Evolutionary conservation across 2,329 filamentous ascomycete species (phyloP).

Genomic region (Trichoderma endophyticum): DNA sequence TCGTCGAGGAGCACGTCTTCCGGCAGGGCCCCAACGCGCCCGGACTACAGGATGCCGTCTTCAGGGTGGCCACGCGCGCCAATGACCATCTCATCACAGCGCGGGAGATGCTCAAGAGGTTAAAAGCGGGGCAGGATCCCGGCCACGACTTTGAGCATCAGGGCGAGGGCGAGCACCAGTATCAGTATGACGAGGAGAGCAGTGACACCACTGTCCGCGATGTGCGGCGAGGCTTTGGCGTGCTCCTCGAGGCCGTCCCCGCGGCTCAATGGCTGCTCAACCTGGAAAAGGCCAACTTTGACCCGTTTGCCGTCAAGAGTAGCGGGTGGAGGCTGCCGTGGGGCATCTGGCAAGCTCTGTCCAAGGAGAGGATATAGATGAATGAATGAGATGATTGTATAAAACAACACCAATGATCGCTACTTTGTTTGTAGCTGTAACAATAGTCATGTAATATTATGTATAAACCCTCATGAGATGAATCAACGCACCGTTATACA

Average conservation of each 20-base stretch:
- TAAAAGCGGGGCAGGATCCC: conserved; percentile 68
- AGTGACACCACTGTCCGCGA: conserved; percentile 38
- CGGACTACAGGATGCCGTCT: conserved; percentile 84
- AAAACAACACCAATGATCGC: neutral
- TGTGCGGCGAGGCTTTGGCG: conserved; percentile 66
- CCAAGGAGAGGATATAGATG: conserved; percentile 44
- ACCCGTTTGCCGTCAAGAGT: conserved; percentile 66
- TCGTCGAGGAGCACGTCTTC: conserved; percentile 88
- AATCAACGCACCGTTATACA: neutral
- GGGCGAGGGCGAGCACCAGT: conserved; percentile 66
- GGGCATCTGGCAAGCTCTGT: conserved; percentile 58
- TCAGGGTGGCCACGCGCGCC: conserved; percentile 85
- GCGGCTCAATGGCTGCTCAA: conserved; percentile 75
- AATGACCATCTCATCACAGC: conserved; percentile 96
- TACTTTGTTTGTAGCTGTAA: neutral
- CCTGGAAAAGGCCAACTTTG: conserved; percentile 79
- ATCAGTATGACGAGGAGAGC: conserved; percentile 41
- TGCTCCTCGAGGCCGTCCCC: conserved; percentile 75
- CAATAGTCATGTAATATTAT: neutral
- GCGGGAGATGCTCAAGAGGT: conserved; percentile 81
- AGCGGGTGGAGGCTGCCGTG: conserved; percentile 79
- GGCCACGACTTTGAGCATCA: conserved; percentile 89
- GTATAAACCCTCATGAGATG: neutral
- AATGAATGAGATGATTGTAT: neutral
- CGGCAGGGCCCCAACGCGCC: conserved; percentile 73